Evolutionary conservation across 2,329 filamentous ascomycete genomes (phyloP), one percentile per base, ranked within the genome.

Genomic region (Aspergillus sclerotialis): DNA sequence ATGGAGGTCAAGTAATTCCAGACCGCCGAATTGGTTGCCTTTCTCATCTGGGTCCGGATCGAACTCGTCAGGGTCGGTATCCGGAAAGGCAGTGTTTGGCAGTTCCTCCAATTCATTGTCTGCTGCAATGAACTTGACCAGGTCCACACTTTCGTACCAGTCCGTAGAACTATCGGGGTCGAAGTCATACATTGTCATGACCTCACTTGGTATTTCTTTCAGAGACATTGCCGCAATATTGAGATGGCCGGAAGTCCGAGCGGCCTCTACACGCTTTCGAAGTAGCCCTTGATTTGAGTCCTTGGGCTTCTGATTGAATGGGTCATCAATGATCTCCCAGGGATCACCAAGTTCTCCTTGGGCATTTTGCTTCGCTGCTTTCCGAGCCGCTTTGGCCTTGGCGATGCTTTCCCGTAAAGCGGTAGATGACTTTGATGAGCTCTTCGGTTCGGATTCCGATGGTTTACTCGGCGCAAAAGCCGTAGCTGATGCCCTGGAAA

Each of bases 91-190:
- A 2, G 69, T 65, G 12, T 92, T 84, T 2, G 78, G 75, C 21
- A 96, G 69, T 19, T 70, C 68, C 49, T 85, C 78, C 30, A 98
- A 61, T 51, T 94, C 85, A 52, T 98, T 96, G 53, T 94, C 88
- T 7, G 90, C 88, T 5, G 84, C 88, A 44, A 92, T 77, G 32
- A 96, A 79, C 40, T 83, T 79, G 1, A 81, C 83, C 29, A 96
- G 65, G 53, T 96, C 90, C 8, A 96, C 86, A 39, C 84, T 82
- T 59, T 96, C 90, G 2, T 88, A 88, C 92, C 92, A 96, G 21
- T 81, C 78, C 23, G 74, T 77, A 14, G 73, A 67, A 9, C 68
- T 70, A 24, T 81, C 76, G 36, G 75, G 72, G 34, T 88, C 80
- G 12, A 85, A 69, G 48, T 88, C 84, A 56, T 95, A 96, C 89